phyloP scores from a whole-genome alignment of 2,329 filamentous ascomycete genomes.

The Chaetomium sp. region DNA sequence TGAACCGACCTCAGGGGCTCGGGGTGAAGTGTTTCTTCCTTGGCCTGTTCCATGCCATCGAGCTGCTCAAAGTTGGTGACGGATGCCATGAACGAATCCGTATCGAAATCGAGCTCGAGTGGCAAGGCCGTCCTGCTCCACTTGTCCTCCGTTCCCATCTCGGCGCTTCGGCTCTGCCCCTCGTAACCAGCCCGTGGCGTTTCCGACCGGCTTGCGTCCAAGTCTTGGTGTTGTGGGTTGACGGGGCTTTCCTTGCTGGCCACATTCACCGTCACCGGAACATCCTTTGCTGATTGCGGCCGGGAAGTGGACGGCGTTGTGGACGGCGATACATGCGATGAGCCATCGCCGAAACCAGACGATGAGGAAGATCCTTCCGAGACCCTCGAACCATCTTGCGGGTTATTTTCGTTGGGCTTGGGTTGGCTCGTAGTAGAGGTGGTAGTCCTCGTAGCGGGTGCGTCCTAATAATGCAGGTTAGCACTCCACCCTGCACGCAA shows the following conservation, averaged over 20 bases:
- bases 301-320: conserved; percentile 38
- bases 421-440: not conserved
- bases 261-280: conserved; percentile 21
- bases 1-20: too few relatives aligned
- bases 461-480: too few relatives aligned
- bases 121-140: conserved; percentile 23
- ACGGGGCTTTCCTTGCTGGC: conserved; percentile 4
- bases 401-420: conserved; percentile 10
- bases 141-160: conserved; percentile 15
- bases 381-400: conserved; percentile 14
- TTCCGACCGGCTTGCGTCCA: conserved; percentile 19
- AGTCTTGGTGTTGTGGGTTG: conserved; percentile 16
- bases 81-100: conserved; percentile 20
- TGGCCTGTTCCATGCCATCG: conserved; percentile 2
- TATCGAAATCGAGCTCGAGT: conserved; percentile 22
- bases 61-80: conserved; percentile 15
- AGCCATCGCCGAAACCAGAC: conserved; percentile 36
- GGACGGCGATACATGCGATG: conserved; percentile 32
- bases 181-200: conserved; percentile 18
- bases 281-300: conserved; percentile 37
- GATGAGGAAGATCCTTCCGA: conserved; percentile 36
- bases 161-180: not conserved
- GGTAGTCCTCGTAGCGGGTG: too few relatives aligned
- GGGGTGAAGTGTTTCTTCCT: not conserved
- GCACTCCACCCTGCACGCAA: too few relatives aligned